Percentiles rank a stretch among this genome's conserved stretches.
phyloP scores from a whole-genome alignment of 2,329 filamentous ascomycete species.

The Diaporthe vexans region DNA sequence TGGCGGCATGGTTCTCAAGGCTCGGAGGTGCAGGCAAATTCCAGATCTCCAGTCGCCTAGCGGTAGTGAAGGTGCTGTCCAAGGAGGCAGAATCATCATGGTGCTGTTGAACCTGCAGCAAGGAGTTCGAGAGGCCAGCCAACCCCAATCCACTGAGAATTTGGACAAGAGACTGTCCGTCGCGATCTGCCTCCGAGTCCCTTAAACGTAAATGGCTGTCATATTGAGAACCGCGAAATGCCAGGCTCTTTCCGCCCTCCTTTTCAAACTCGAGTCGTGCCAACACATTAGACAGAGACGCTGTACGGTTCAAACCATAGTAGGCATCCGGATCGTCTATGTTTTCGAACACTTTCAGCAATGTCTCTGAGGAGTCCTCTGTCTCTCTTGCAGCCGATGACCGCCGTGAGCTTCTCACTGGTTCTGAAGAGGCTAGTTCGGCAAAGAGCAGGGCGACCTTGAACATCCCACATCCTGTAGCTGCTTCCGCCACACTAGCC shows the following conservation, averaged over 20 bases:
- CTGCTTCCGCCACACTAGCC: slow-evolving; percentile 76
- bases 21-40: slow-evolving; percentile 82
- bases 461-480: slow-evolving; percentile 84
- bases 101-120: slow-evolving; percentile 78
- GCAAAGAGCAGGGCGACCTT: slow-evolving; percentile 88
- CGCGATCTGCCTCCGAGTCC: slow-evolving; percentile 67
- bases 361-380: slow-evolving; percentile 73
- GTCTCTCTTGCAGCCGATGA: slow-evolving; percentile 69
- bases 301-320: slow-evolving; percentile 87
- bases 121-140: slow-evolving; percentile 85
- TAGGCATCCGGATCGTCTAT: slow-evolving; percentile 97
- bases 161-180: slow-evolving; percentile 79
- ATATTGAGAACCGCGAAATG: slow-evolving; percentile 91
- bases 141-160: slow-evolving; percentile 86
- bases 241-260: slow-evolving; percentile 86
- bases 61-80: slow-evolving; percentile 83
- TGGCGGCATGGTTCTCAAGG: slow-evolving; percentile 74
- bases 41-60: slow-evolving; percentile 90
- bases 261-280: slow-evolving; percentile 90
- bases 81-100: slow-evolving; percentile 70
- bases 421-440: slow-evolving; percentile 77
- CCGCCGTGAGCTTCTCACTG: slow-evolving; percentile 71
- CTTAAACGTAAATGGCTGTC: slow-evolving; percentile 83
- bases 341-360: slow-evolving; percentile 88
- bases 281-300: slow-evolving; percentile 83